Conservation (phyloP, 2,329 filamentous ascomycete genomes). For the Colletotrichum somersetense region DNA sequence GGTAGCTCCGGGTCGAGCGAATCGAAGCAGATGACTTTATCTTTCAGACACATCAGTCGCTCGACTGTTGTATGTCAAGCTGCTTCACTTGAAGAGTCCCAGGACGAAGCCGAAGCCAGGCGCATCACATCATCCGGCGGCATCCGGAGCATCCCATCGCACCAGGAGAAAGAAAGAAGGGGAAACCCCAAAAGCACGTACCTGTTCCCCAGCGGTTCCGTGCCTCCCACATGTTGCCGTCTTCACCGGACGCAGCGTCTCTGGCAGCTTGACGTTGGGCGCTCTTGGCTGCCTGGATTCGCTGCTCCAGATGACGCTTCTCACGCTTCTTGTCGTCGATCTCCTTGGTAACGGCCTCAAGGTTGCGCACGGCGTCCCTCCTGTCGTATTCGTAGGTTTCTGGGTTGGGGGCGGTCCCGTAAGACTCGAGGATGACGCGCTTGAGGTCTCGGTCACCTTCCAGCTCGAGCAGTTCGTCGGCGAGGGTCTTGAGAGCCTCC, state of each 20-base stretch:
- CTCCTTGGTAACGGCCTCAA: conserved; percentile 4
- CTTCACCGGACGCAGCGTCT: conserved; percentile 11
- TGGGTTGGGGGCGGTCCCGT: conserved; percentile 18
- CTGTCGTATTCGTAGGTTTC: background rate
- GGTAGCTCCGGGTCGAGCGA: background rate
- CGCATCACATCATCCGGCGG: background rate
- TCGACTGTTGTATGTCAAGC: background rate
- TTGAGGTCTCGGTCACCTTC: conserved; percentile 26
- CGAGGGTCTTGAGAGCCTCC: conserved; percentile 20
- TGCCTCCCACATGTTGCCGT: conserved; percentile 11
- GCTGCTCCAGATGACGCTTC: conserved; percentile 29
- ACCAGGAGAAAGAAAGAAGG: background rate
- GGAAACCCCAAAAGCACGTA: conserved; percentile 5
- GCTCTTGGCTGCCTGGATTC: conserved; percentile 16
- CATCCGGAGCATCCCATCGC: background rate
- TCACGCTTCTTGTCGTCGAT: conserved; percentile 23
- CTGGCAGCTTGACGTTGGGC: conserved; percentile 15
- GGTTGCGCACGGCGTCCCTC: conserved; percentile 7
- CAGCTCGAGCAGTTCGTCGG: conserved; percentile 34
- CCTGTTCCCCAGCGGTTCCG: conserved; percentile 25
- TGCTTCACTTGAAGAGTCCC: conserved; percentile 2
- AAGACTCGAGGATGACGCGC: conserved; percentile 24
- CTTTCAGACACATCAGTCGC: background rate
- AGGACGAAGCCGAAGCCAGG: background rate
- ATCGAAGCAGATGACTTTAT: background rate